Evolutionary conservation across 306 rosid species (phyloP).

Genomic region (Vigna mungo): DNA sequence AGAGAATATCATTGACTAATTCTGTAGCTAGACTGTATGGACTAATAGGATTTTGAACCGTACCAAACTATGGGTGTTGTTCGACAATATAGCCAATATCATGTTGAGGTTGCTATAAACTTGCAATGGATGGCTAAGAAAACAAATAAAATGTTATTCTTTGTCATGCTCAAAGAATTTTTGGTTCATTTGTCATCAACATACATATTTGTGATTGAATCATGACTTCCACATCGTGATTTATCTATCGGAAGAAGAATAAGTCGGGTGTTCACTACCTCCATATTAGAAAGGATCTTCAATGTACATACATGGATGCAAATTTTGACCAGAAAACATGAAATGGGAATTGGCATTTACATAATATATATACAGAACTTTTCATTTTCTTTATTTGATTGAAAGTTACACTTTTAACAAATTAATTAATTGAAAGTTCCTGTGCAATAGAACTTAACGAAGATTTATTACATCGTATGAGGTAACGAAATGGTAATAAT

Average conservation of each 20-base stretch:
- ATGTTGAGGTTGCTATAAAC: not conserved
- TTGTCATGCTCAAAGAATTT: not conserved
- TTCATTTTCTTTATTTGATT: not conserved
- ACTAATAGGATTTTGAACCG: not conserved
- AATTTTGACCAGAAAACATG: conserved; percentile 41
- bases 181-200: not conserved
- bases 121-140: not conserved
- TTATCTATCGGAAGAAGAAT: not conserved
- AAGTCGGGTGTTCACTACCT: not conserved
- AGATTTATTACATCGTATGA: not conserved
- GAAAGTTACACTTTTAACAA: no score
- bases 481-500: not conserved
- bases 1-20: conserved; percentile 22
- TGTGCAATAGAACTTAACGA: no score
- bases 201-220: not conserved
- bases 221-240: not conserved
- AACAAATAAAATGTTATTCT: not conserved
- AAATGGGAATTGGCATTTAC: not conserved
- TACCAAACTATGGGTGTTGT: not conserved
- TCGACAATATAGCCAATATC: not conserved
- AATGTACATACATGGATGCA: not conserved
- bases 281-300: not conserved
- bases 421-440: no score
- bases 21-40: not conserved
- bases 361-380: not conserved